Base-by-base conservation (phyloP, 257 asterid genomes). In the Solanum piurae region DNA sequence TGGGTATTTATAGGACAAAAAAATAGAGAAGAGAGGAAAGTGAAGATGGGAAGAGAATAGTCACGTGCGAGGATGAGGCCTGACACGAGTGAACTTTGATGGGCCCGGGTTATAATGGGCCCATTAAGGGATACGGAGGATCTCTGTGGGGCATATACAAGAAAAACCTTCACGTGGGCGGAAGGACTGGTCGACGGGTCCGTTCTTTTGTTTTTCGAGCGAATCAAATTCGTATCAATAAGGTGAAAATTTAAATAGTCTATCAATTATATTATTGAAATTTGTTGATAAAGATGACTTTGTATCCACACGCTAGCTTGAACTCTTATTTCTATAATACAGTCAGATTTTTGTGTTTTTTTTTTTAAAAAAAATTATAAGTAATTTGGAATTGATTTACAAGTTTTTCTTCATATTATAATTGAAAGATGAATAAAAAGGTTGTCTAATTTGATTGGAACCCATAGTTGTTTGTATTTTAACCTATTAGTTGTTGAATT, bases 1-100 rank as follows among this genome's bases (percentile, higher is more conserved):
- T 88, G 88, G 87, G 92, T 58, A 93, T 92, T 91, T 94, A 93
- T 93, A 94, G 90, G 92, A 88, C 92, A 87, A 25, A 86, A 52
- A 12, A 68, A 20, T 18, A 1, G 72, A 31, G 79, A 16, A 36
- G 44, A 72, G 44, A 72, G 42, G 64, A 12, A 68, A 37, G 52
- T 10, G 68, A 12, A 71, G 71, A 13, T 27, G 86, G 77, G n/a
- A 66, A 27, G 12, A 37, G 71, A 40, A 73, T 52, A n/a, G 49
- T 87, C 93, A 91, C 95, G 94, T 92, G 95, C 86, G 90, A 89
- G 91, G 92, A 37, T 60, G 91, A 83, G 87, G 89, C 38, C 44
- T 76, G 93, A 88, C 95, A 92, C 94, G 95, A 92, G 95, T 79
- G 71, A 86, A 86, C 5, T 29, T 9, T 23, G 20, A 27, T 7